Conservation (phyloP, 257 asterid genomes). For the Lantana camara region DNA sequence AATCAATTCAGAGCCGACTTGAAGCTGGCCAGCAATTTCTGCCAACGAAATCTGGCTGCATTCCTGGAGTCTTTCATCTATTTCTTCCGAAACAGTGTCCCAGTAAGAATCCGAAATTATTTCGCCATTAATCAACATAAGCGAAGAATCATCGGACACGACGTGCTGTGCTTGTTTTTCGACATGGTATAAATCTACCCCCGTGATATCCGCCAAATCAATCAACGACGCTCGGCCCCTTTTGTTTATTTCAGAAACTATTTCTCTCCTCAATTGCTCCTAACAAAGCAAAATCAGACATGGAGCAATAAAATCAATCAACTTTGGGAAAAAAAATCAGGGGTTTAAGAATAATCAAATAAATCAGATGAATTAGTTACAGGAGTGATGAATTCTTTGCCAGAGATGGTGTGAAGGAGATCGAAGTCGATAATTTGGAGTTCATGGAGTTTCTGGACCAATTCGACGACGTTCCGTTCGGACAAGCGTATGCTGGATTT, state of each 20-base stretch:
- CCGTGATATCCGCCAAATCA: slow-evolving; percentile 77
- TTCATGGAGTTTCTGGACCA: slow-evolving; percentile 86
- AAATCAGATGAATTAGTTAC: slow-evolving; percentile 37
- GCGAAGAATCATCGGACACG: slow-evolving; percentile 67
- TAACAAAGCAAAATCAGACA: slow-evolving; percentile 36
- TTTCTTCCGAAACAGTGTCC: slow-evolving; percentile 90
- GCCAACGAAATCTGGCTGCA: slow-evolving; percentile 96
- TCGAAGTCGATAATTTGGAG: slow-evolving; percentile 91
- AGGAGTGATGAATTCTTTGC: slow-evolving; percentile 95
- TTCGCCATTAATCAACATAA: slow-evolving; percentile 88
- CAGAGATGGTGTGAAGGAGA: slow-evolving; percentile 90
- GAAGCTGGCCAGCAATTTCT: slow-evolving; percentile 90
- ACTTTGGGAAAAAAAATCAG: not conserved
- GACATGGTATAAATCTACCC: slow-evolving; percentile 86
- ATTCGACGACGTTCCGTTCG: slow-evolving; percentile 93
- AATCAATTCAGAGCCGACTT: slow-evolving; percentile 85
- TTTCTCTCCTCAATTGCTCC: slow-evolving; percentile 93
- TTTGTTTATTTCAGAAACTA: slow-evolving; percentile 55
- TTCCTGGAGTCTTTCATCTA: slow-evolving; percentile 93
- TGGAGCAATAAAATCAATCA: slow-evolving; percentile 25
- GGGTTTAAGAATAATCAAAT: not conserved
- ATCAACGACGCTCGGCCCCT: slow-evolving; percentile 81
- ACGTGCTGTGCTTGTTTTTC: slow-evolving; percentile 78
- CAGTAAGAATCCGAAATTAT: slow-evolving; percentile 78
- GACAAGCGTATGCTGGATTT: slow-evolving; percentile 93